Base-by-base conservation (phyloP, 2,329 filamentous ascomycete species). In the Fusarium protoensiforme region DNA sequence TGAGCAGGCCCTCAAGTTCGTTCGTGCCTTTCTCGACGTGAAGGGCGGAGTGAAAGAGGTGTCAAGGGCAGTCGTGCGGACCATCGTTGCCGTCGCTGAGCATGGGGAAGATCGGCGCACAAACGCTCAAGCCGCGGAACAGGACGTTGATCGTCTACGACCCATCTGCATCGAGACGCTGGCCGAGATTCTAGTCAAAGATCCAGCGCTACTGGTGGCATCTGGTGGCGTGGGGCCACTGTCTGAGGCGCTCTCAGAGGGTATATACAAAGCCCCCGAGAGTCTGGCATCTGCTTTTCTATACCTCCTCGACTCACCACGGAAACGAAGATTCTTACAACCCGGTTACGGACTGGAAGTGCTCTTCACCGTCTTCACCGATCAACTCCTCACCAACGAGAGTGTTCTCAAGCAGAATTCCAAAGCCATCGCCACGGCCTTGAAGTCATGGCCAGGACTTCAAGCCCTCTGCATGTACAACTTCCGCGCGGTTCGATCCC, bases 1-100 rank as follows among this genome's bases (percentile, higher is more conserved):
- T 62, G 96, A 99, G 82, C 96, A 99, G 83, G 96, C 96, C 14
- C 86, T 99, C 77, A 99, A 99, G 81, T 98, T 99, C 80, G 92
- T 98, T 29, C 91, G 96, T 67, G 94, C 95, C 11, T 99, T 99
- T 78, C 86, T 99, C 4, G 96, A 99, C 80, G 94, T 98, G 73
- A 98, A 98, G 80, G 94, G 95, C 71, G 96, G 96, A 13, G 92
- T 97, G 10, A 89, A 90, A 71, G 96, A 99, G 80, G 89, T 99
- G 38, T 97, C 96, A 2, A 90, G 93, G 67, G 92, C 94, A 1
- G 91, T 99, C 22, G 93, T 97, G 9, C 91, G 96, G 63, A 96
- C 96, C 8, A 92, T 99, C 65, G 94, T 96, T 35, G 93, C 96
- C 6, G 92, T 98, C 57, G 96, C 96, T 33, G 95, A 98, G 78